Base-by-base conservation (phyloP, 805 yeast species). In the Metschnikowia matae region DNA sequence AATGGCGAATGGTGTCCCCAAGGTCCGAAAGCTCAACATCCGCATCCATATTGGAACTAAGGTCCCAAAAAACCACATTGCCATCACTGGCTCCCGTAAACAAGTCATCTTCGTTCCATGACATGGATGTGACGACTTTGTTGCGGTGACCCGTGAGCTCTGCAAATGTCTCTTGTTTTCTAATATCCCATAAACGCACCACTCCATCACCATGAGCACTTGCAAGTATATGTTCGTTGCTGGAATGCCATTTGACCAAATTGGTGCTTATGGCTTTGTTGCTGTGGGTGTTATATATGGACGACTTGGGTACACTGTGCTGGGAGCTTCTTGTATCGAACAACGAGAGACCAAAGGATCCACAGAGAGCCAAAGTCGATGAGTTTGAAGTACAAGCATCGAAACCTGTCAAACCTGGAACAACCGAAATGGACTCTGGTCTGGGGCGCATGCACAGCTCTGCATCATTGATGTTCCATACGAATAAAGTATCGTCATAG, bases 121-220 rank as follows among this genome's bases (percentile, higher is more conserved):
- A 80, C 36, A 88, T 58, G 20, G 81, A 67, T 6, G 82, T 78
- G 14, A 88, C 71, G 17, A 54, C 51, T 33, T 65, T 64, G 52
- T 79, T 83, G 5, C 70, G 62, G 58, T 85, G 89, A 1, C 87
- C 88, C 2, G 68, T 61, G 36, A 85, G 68, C 38, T 69, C 68
- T 7, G 81, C 78, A 48, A 81, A 68, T 2, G 83, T 82, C 15
- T 74, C 76, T 37, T 81, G 74, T 57, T 74, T 78, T 54, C 96
- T 74, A 41, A 85, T 80, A 67, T 88, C 96, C 95, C 95, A 88
- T 32, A 88, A 69, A 55, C 83, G 71, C 39, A 84, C 77, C 2
- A 79, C 65, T 3, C 80, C 80, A 55, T 80, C 81, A 34, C 70
- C 65, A 56, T 83, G 86, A 6, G 83, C 80, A 2, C 89, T 80